Evolutionary conservation across 495 filamentous ascomycete genomes (phyloP), one percentile per base, ranked within the genome.

Genomic region (Neohortaea acidophila): DNA sequence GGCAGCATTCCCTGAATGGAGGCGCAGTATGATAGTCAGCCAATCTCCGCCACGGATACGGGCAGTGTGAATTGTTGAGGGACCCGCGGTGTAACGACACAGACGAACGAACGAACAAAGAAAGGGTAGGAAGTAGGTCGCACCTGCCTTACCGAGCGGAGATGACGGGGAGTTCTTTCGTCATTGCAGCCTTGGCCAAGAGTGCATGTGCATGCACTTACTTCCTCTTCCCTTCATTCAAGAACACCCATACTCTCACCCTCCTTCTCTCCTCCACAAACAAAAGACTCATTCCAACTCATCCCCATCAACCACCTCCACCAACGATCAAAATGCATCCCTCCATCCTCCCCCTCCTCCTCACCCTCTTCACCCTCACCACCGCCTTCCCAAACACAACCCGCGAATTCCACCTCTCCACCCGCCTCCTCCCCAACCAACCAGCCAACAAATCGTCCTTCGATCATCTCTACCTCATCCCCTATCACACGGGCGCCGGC

Each of bases 401-500:
- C n/a, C 43, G 24, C 20, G 7, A 30, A 8, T 45, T 31, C 44
- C 37, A 39, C 24, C 44, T 47, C 44, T 29, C 17, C 39, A 43
- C 31, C 38, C 3, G 4, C 13, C n/a, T 23, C 30, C 39, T 19
- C n/a, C 36, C 24, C 38, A 17, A n/a, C 22, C 27, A 36, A 27
- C n/a, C n/a, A n/a, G 14, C 21, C 13, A 9, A 22, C 34, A 37
- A 37, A 12, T 4, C 20, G 20, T 22, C 14, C 8, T 39, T 28
- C 41, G 21, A 39, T 15, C 28, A 48, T 22, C 39, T 44, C 39
- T 48, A 48, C 41, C 22, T 47, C 22, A 15, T 21, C 18, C 14
- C 38, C 30, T 47, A 47, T 39, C 44, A 47, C 33, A 42, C 39
- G 24, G 44, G 38, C 32, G 44, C 44, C 3, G 44, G 44, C 21